Base-by-base conservation (phyloP, 2,329 filamentous ascomycete species). In the Cryphonectria parasitica region DNA sequence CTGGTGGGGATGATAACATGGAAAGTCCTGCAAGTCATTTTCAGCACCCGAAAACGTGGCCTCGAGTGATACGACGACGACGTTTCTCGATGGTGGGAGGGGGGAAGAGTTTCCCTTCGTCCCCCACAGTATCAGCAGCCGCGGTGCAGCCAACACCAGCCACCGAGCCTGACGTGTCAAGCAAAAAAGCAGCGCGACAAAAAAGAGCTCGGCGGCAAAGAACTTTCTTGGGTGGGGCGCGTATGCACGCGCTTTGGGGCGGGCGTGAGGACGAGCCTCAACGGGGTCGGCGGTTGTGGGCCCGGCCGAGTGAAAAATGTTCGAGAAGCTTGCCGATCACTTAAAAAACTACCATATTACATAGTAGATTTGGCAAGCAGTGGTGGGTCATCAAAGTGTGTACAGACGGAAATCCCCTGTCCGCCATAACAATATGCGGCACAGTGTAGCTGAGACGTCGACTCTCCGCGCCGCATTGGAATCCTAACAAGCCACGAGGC, bases 261-360 rank as follows among this genome's bases (percentile, higher is more conserved):
- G 62, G 62, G 62, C 63, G 63, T 54, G 45, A 22, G 45, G 41
- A 36, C 34, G 43, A 65, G 63, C 43, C 22, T 49, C 45, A 13
- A 39, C 28, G 43, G n/a, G 28, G 31, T 19, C 45, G 63, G 58
- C 34, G 45, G 31, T 15, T 65, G 43, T 54, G 63, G 63, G 45
- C 45, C 63, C 43, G 45, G 31, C 45, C 45, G 39, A 3, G 6
- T 15, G 13, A 19, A 19, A 25, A 36, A 65, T 10, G 25, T 34
- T 54, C 25, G 45, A 31, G 31, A 52, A 36, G 43, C 63, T 65
- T 25, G 31, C 19, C 13, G 22, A 36, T 17, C n/a, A 19, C 13
- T 13, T 11, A 3, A 25, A 17, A 17, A 34, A n/a, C 45, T 49
- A 49, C 45, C 41, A 43, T 43, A 22, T 19, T 49, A n/a, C 43